Conservation (phyloP, 2,329 filamentous ascomycete genomes). For the Pleurostoma richardsiae region DNA sequence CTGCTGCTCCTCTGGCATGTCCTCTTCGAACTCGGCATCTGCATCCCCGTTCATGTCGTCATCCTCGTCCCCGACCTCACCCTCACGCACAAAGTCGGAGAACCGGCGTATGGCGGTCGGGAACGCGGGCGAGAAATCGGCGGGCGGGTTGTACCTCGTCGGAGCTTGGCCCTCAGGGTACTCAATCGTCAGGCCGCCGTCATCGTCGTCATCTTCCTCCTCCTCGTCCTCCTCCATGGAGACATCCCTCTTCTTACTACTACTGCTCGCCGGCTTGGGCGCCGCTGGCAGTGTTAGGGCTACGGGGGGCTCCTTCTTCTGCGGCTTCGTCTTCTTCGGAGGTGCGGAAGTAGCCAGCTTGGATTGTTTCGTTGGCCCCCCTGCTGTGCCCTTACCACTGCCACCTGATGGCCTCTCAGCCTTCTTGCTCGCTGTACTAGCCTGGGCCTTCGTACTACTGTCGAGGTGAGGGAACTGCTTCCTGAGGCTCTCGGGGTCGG, state of each 20-base stretch:
- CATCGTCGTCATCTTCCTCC: constrained; percentile 43
- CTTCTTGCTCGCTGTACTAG: constrained; percentile 1
- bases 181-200: constrained; percentile 53
- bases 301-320: constrained; percentile 23
- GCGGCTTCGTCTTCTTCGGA: constrained; percentile 20
- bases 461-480: constrained; percentile 64
- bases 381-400: constrained; percentile 17
- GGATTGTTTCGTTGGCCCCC: constrained; percentile 15
- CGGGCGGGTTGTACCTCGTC: constrained; percentile 16
- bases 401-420: constrained; percentile 7
- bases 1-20: constrained; percentile 1
- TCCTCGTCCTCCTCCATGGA: constrained; percentile 5
- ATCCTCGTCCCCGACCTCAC: constrained; percentile 25
- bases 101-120: constrained; percentile 40
- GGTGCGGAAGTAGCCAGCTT: constrained; percentile 12
- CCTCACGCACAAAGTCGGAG: constrained; percentile 46
- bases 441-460: constrained; percentile 15
- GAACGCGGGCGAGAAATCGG: constrained; percentile 45
- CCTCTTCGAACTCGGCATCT: constrained; percentile 39
- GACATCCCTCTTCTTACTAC: constrained; percentile 9
- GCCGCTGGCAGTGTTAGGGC: background rate
- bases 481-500: constrained; percentile 57
- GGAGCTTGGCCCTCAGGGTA: constrained; percentile 47
- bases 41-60: constrained; percentile 36
- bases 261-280: constrained; percentile 5